A percentile compares a stretch with the other conserved stretches of the same genome.
Evolutionary conservation across 164 flowering plant genomes (phyloP).

Genomic region (Pachysandra terminalis): DNA sequence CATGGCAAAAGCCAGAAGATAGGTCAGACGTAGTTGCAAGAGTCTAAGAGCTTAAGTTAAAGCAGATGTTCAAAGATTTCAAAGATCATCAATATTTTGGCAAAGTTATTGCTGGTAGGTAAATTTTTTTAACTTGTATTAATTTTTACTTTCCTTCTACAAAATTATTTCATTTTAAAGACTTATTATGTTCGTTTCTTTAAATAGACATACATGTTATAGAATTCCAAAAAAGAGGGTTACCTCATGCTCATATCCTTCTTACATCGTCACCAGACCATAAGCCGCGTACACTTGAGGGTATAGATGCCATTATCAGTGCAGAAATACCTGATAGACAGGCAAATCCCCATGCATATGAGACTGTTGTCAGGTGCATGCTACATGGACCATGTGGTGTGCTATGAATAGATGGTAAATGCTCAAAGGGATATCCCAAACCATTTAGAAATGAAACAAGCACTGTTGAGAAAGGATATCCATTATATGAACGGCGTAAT

Average conservation of each 20-base stretch:
- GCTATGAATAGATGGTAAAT: not conserved
- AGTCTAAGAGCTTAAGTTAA: not conserved
- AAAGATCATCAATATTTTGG: not conserved
- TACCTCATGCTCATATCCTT: constrained; percentile 16
- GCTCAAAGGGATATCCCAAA: not conserved
- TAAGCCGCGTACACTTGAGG: not conserved
- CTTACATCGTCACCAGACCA: not conserved
- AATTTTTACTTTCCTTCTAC: not conserved
- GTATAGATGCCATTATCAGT: constrained; percentile 5
- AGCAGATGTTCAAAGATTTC: not conserved
- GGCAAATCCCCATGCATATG: not conserved
- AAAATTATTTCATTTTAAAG: no score
- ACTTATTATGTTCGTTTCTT: no score
- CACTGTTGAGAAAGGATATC: not conserved
- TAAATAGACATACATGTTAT: not conserved
- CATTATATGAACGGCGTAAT: not conserved
- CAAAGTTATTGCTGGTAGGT: not conserved
- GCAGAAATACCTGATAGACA: no score
- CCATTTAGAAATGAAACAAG: not conserved
- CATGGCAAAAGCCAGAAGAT: not conserved
- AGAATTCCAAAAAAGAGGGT: constrained; percentile 18
- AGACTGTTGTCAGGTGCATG: not conserved
- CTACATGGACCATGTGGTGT: not conserved
- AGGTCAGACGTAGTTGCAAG: not conserved
- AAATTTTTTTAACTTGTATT: not conserved